Evolutionary conservation across 345 rosid species (phyloP).

Genomic region (Heritiera littoralis): DNA sequence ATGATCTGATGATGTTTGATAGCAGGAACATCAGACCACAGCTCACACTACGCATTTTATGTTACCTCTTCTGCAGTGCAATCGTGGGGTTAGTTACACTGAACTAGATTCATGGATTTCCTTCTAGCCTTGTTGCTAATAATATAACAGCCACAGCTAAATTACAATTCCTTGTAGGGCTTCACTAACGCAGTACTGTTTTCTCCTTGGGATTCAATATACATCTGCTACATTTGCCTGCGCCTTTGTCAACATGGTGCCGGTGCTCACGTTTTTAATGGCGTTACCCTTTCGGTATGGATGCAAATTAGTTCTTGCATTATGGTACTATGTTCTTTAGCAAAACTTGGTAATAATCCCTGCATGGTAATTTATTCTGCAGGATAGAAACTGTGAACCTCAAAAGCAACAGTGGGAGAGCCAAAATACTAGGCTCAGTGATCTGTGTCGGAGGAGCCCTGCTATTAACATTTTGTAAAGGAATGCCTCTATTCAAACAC

Average conservation of each 20-base stretch:
- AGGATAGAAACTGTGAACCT: constrained; percentile 53
- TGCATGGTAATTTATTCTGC: constrained; percentile 20
- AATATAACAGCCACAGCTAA: not conserved
- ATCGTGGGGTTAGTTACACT: constrained; percentile 52
- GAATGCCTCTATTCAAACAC: constrained; percentile 42
- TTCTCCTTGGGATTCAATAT: constrained; percentile 61
- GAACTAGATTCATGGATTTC: constrained; percentile 6
- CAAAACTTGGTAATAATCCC: not conserved
- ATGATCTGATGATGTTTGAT: not conserved
- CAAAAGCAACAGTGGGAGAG: constrained; percentile 39
- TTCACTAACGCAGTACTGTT: constrained; percentile 58
- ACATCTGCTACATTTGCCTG: constrained; percentile 70
- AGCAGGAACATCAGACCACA: constrained; percentile 59
- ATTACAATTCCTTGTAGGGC: constrained; percentile 36
- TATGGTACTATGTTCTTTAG: not conserved
- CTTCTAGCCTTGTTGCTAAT: not conserved
- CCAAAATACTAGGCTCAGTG: constrained; percentile 45
- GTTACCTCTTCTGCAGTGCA: constrained; percentile 58
- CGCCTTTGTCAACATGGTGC: constrained; percentile 67
- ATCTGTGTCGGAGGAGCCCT: constrained; percentile 50
- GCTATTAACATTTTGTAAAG: constrained; percentile 44
- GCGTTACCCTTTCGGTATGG: constrained; percentile 62
- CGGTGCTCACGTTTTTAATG: constrained; percentile 60
- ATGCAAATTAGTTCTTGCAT: not conserved
- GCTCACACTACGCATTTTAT: constrained; percentile 52